phyloP scores from a whole-genome alignment of 2,329 filamentous ascomycete genomes.

The Tolypocladium nubicola region DNA sequence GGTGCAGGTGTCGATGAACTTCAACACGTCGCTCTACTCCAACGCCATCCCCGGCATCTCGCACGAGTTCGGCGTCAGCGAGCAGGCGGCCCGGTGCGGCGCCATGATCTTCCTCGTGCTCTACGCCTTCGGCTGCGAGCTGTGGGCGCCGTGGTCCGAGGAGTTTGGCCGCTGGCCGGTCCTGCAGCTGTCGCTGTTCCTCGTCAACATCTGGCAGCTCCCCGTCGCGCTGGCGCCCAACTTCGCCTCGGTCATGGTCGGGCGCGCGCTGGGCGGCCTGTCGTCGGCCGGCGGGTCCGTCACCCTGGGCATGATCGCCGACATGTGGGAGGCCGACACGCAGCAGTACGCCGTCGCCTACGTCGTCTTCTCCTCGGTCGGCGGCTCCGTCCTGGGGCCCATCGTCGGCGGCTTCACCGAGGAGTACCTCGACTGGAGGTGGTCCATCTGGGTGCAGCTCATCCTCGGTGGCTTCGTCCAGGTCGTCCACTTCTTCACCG shows the following conservation, averaged over 20 bases:
- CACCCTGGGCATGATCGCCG: constrained; percentile 65
- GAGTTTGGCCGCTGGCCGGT: constrained; percentile 71
- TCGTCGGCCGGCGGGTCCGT: constrained; percentile 64
- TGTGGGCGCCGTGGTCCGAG: constrained; percentile 83
- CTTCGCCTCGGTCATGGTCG: constrained; percentile 59
- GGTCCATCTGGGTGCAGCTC: constrained; percentile 78
- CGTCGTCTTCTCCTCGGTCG: constrained; percentile 70
- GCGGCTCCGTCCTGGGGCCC: constrained; percentile 65
- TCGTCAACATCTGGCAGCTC: constrained; percentile 71
- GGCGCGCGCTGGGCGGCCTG: constrained; percentile 59
- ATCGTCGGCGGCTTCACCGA: constrained; percentile 72
- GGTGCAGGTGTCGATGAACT: constrained; percentile 69
- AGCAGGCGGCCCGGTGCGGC: constrained; percentile 59
- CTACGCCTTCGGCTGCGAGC: constrained; percentile 78
- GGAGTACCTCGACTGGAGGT: constrained; percentile 56
- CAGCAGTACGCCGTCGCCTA: constrained; percentile 70
- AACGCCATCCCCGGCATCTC: constrained; percentile 57
- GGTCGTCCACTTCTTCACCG: constrained; percentile 52
- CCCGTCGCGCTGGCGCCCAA: constrained; percentile 65
- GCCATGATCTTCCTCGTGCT: constrained; percentile 69
- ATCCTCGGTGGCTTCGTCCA: constrained; percentile 67
- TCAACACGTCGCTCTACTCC: constrained; percentile 66
- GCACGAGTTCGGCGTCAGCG: constrained; percentile 56
- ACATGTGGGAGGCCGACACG: constrained; percentile 59
- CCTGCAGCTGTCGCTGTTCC: constrained; percentile 58